A percentile compares a stretch with the other conserved stretches of the same genome.
Conservation (phyloP, 805 yeast genomes). For the Limtongozyma cylindracea region DNA sequence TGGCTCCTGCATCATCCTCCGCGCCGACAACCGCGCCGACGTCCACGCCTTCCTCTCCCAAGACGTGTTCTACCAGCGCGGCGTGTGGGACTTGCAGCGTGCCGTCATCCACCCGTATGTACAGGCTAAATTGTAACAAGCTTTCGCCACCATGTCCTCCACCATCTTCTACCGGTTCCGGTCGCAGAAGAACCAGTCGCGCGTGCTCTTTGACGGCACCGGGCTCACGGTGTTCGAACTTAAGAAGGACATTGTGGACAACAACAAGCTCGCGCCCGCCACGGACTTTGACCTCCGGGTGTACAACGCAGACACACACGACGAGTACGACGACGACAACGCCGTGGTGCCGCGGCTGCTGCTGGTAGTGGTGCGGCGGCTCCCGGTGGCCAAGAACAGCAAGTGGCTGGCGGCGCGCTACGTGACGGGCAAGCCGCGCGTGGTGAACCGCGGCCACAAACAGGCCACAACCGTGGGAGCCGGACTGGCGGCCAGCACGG, state of each 20-base stretch:
- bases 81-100: conserved; percentile 74
- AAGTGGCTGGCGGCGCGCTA: conserved; percentile 26
- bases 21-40: conserved; percentile 44
- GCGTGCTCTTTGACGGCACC: conserved; percentile 84
- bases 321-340: conserved; percentile 69
- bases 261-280: conserved; percentile 63
- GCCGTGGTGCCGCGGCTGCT: conserved; percentile 79
- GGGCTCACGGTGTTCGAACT: conserved; percentile 89
- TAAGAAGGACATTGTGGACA: conserved; percentile 68
- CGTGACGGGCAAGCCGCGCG: conserved; percentile 43
- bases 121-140: too few relatives aligned
- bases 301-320: conserved; percentile 29
- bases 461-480: too few relatives aligned
- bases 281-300: conserved; percentile 59
- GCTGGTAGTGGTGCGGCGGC: conserved; percentile 55
- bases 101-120: too few relatives aligned
- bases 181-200: conserved; percentile 58
- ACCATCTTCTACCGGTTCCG: conserved; percentile 68
- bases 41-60: conserved; percentile 33
- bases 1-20: too few relatives aligned
- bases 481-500: conserved; percentile 5
- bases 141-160: conserved; percentile 74
- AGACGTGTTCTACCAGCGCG: conserved; percentile 37
- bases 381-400: conserved; percentile 30
- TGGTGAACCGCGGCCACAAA: conserved; percentile 14